Evolutionary conservation across 345 rosid species (phyloP).

Genomic region (Camelina laxa): DNA sequence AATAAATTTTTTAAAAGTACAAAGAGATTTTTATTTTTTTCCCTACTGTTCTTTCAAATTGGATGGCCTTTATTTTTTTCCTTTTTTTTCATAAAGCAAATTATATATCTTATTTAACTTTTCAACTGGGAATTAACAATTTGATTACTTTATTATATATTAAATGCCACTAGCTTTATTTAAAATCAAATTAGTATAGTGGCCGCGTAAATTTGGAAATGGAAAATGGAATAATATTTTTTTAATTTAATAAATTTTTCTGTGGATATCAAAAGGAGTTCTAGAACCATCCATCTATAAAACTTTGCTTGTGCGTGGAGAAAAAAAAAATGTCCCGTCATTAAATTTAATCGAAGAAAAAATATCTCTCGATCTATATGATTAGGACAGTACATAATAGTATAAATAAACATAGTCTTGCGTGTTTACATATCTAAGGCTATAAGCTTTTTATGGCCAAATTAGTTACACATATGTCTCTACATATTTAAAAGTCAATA

Average conservation of each 20-base stretch:
- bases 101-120: background rate
- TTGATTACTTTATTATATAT: background rate
- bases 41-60: slow-evolving; percentile 15
- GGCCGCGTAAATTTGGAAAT: slow-evolving; percentile 13
- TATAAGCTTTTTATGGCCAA: slow-evolving; percentile 15
- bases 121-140: background rate
- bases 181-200: background rate
- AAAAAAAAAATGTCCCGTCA: slow-evolving; percentile 11
- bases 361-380: slow-evolving; percentile 16
- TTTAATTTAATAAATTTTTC: background rate
- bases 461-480: background rate
- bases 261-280: slow-evolving; percentile 13
- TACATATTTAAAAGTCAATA: background rate
- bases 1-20: background rate
- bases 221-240: background rate
- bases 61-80: background rate
- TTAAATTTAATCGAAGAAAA: background rate
- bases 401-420: slow-evolving; percentile 8
- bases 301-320: slow-evolving; percentile 29
- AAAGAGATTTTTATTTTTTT: background rate
- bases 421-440: slow-evolving; percentile 2
- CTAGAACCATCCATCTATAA: slow-evolving; percentile 31
- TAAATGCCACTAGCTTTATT: slow-evolving; percentile 6
- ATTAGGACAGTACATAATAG: slow-evolving; percentile 1
- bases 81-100: slow-evolving; percentile 9